These are phyloP conservation scores for Pleoardoris graminearum DNA, from an alignment of 2,329 filamentous ascomycete species.

Conservation along the genomic window DNA sequence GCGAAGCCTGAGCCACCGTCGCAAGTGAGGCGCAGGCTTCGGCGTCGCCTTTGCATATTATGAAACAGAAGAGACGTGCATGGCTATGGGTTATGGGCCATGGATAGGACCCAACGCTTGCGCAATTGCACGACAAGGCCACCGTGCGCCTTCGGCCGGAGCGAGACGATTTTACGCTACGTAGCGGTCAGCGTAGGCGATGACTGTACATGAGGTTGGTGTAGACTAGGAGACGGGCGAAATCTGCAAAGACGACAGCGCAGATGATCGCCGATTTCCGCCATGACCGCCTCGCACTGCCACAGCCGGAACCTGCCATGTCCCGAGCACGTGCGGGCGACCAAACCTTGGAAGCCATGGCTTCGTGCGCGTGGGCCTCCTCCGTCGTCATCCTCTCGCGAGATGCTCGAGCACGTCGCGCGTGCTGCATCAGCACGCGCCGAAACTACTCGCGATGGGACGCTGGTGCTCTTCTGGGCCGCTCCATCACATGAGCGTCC, in stretches of 20 bases:
- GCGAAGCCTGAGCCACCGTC: conserved; percentile 34
- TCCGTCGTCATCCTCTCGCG: conserved; percentile 10
- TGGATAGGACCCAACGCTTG: conserved; percentile 31
- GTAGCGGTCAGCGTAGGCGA: no score
- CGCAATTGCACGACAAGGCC: conserved; percentile 31
- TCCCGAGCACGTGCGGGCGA: not conserved
- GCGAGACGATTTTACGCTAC: conserved; percentile 17
- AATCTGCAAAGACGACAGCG: conserved; percentile 30
- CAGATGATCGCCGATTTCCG: conserved; percentile 23
- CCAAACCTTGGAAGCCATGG: not conserved
- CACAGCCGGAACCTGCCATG: conserved; percentile 16
- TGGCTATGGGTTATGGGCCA: conserved; percentile 36
- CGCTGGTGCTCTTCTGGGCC: conserved; percentile 27
- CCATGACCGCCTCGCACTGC: conserved; percentile 31
- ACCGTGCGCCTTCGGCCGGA: conserved; percentile 22
- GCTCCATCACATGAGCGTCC: conserved; percentile 38
- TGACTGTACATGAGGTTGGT: conserved; percentile 7
- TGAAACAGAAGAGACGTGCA: conserved; percentile 39
- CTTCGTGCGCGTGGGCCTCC: conserved; percentile 13
- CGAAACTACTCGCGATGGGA: conserved; percentile 36
- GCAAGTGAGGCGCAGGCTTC: conserved; percentile 22
- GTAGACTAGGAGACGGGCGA: conserved; percentile 2
- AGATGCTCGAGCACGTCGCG: conserved; percentile 6
- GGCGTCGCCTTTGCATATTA: conserved; percentile 32
- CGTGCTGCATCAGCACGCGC: conserved; percentile 42